Evolutionary conservation across 176 grass and related monocot genomes (phyloP).

Genomic region (Puya raimondii): DNA sequence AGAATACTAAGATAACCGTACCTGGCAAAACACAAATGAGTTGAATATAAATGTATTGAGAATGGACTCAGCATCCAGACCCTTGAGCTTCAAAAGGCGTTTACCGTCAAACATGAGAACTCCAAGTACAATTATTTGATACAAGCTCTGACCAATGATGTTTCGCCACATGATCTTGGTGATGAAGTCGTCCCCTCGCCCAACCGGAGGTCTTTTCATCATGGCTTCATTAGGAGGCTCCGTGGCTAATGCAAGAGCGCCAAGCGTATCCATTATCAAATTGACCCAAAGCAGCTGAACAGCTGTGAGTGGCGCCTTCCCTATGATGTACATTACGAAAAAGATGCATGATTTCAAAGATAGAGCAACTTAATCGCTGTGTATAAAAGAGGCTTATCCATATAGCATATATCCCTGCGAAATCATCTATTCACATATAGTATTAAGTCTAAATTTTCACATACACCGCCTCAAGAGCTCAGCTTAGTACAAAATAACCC

Average conservation of each 20-base stretch:
- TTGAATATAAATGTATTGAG: conserved; percentile 93
- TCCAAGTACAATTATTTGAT: conserved; percentile 73
- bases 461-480: too few species aligned
- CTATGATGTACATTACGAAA: conserved; percentile 23
- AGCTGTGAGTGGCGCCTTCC: conserved; percentile 72
- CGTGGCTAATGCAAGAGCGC: conserved; percentile 77
- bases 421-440: too few species aligned
- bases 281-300: conserved; percentile 95
- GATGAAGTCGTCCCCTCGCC: conserved; percentile 59
- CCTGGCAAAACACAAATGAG: conserved; percentile 89
- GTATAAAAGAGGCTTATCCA: too few species aligned
- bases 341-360: not conserved
- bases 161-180: conserved; percentile 94
- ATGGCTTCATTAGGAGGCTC: conserved; percentile 58
- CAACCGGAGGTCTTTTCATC: conserved; percentile 68
- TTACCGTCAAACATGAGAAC: conserved; percentile 55
- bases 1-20: conserved; percentile 16
- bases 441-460: too few species aligned
- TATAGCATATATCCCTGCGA: too few species aligned
- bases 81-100: conserved; percentile 28
- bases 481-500: too few species aligned
- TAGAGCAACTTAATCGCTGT: not conserved
- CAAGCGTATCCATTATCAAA: conserved; percentile 94
- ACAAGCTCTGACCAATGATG: conserved; percentile 76
- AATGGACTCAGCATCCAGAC: conserved; percentile 12